Evolutionary conservation across 176 grass and related monocot genomes (phyloP).

Genomic region (Musa troglodytarum): DNA sequence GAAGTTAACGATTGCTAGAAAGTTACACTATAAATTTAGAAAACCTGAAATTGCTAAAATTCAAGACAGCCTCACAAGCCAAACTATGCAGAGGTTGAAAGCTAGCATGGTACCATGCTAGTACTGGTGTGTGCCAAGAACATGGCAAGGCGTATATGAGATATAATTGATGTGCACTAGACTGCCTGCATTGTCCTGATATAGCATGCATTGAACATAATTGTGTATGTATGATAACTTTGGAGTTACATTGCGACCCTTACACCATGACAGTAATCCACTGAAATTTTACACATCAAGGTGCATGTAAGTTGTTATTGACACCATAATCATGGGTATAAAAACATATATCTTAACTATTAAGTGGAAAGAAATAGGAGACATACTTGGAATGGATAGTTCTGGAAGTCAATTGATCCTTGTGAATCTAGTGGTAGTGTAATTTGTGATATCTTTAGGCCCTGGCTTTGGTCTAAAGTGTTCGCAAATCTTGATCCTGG

Average conservation of each 20-base stretch:
- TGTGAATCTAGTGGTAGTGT: conserved; percentile 64
- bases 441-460: conserved; percentile 45
- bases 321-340: neutral
- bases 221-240: too few relatives aligned
- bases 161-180: too few relatives aligned
- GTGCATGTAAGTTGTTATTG: neutral
- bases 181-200: too few relatives aligned
- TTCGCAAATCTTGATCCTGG: conserved; percentile 39
- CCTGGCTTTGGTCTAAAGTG: conserved; percentile 29
- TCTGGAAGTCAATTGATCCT: conserved; percentile 80
- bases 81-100: too few relatives aligned
- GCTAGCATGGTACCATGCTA: too few relatives aligned
- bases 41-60: too few relatives aligned
- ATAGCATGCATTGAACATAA: neutral
- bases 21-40: too few relatives aligned
- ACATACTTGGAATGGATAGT: conserved; percentile 90
- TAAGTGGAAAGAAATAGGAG: conserved; percentile 21
- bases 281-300: neutral
- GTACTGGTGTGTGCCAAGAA: too few relatives aligned
- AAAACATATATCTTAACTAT: neutral
- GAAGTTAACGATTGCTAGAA: too few relatives aligned
- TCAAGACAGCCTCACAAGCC: too few relatives aligned
- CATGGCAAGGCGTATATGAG: too few relatives aligned
- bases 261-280: neutral
- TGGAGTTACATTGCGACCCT: neutral